Evolutionary conservation across 768 basidiomycete species (phyloP).

Genomic region (Phlebiopsis flavidoalba): DNA sequence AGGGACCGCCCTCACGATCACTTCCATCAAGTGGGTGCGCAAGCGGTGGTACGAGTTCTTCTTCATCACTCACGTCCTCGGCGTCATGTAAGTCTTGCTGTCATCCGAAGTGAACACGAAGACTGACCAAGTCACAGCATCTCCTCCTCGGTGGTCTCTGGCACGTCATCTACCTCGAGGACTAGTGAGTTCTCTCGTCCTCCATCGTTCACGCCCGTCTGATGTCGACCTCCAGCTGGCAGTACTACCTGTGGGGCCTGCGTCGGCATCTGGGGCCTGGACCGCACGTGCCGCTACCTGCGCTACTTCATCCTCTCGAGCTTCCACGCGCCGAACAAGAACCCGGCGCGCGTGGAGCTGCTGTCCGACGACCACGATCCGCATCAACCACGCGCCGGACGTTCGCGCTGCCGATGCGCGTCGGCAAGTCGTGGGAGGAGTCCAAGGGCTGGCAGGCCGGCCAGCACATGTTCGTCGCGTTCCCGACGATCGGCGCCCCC

Average conservation of each 20-base stretch:
- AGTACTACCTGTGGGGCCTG: conserved; percentile 41
- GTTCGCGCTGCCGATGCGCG: conserved; percentile 19
- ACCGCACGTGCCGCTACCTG: conserved; percentile 35
- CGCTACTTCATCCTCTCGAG: conserved; percentile 38
- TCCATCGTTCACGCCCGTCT: not conserved
- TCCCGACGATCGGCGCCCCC: conserved; percentile 42
- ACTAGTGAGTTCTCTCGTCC: not conserved
- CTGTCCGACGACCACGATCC: conserved; percentile 37
- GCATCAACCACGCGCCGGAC: conserved; percentile 35
- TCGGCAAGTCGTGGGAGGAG: not conserved
- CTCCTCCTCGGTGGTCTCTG: conserved; percentile 31
- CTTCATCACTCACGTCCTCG: conserved; percentile 19
- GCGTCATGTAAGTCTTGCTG: conserved; percentile 19
- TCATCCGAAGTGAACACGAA: not conserved
- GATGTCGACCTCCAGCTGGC: conserved; percentile 19
- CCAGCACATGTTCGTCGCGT: conserved; percentile 42
- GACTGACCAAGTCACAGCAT: conserved; percentile 23
- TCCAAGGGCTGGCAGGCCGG: conserved; percentile 40
- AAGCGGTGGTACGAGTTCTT: conserved; percentile 38
- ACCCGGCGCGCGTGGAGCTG: conserved; percentile 32
- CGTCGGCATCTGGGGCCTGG: conserved; percentile 41
- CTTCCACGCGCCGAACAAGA: conserved; percentile 27
- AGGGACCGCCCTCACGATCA: conserved; percentile 31
- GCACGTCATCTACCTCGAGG: conserved; percentile 26
- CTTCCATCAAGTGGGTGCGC: conserved; percentile 36